Base-by-base conservation (phyloP, 305 asterid species). In the Plantago coronopus region DNA sequence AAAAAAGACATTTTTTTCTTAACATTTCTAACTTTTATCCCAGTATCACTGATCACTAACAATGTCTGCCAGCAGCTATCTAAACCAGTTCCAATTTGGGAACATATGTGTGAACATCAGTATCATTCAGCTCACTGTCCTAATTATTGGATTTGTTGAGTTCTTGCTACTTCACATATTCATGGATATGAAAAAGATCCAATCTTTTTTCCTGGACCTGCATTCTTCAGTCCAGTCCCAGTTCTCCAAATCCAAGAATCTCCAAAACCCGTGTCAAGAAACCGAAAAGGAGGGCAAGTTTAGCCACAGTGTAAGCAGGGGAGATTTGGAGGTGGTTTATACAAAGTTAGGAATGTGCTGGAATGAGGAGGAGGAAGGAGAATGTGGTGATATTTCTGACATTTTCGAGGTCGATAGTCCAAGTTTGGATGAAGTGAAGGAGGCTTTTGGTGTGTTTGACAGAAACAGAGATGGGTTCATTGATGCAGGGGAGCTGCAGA, bases 401-500 rank as follows among this genome's bases (percentile, higher is more conserved):
- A 17, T 83, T 64, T 86, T 86, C 56, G 82, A 81, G 8, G 65
- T 65, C 37, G 48, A 17, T 5, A 81, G 71, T 55, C 72, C 82
- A 1, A 68, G 76, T 51, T 48, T 78, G 50, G 83, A 66, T 15
- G 95, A 86, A 64, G 78, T 83, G 54, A 72, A 68, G 31, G 85
- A 77, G 57, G 91, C 88, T 5, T 86, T 86, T 66, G 69, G 50
- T 43, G 2, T 78, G 42, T 83, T 81, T 54, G 91, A 86, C 66
- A 72, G 68, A n/a, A 73, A 83, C 48, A 65, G 69, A 8, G 95
- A 86, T 72, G 95, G 88, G 2, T 86, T 62, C 48, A 79, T 86
- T 16, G 95, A 83, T 65, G 80, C 83, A 31, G 68, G 10, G 34
- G 95, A 86, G 72, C 59, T 86, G 70, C 64, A 23, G 63, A 72